phyloP scores from a whole-genome alignment of 2,329 filamentous ascomycete genomes.

The Ceratocystis ficicola region DNA sequence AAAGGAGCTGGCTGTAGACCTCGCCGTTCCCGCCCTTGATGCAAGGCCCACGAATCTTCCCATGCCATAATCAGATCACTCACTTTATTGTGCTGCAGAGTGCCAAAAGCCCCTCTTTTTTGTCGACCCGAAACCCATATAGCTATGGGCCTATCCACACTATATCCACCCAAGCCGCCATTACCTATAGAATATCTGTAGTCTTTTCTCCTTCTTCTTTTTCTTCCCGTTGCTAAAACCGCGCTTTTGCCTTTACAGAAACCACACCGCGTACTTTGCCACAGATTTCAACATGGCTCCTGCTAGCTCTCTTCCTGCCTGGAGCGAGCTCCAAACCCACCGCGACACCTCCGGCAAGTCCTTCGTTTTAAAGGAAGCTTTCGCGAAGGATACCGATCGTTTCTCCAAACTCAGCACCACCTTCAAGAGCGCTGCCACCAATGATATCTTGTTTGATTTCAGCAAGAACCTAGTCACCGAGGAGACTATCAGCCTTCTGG shows the following conservation, averaged over 20 bases:
- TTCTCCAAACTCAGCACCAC: conserved; percentile 83
- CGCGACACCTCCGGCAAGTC: conserved; percentile 75
- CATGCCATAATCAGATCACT: background rate
- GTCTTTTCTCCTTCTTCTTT: background rate
- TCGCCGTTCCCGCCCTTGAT: conserved; percentile 14
- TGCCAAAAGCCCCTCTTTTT: conserved; percentile 12
- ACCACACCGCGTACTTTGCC: background rate
- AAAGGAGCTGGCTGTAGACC: conserved; percentile 3
- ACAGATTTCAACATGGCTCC: conserved; percentile 51
- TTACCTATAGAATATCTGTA: background rate
- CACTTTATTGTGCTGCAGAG: background rate
- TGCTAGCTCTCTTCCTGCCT: conserved; percentile 73
- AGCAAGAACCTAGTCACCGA: conserved; percentile 97
- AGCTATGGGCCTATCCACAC: conserved; percentile 2
- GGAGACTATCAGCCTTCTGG: conserved; percentile 74
- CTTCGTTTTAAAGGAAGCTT: conserved; percentile 87
- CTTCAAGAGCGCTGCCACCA: conserved; percentile 69
- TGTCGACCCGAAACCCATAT: conserved; percentile 9
- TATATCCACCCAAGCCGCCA: background rate
- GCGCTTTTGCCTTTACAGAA: background rate
- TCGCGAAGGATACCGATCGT: conserved; percentile 73
- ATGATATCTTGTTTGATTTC: conserved; percentile 93
- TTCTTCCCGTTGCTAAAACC: background rate
- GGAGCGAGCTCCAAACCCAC: conserved; percentile 83
- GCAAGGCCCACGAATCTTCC: conserved; percentile 9